Conservation (phyloP, 2,329 filamentous ascomycete species). For the Trichoderma asperellum region DNA sequence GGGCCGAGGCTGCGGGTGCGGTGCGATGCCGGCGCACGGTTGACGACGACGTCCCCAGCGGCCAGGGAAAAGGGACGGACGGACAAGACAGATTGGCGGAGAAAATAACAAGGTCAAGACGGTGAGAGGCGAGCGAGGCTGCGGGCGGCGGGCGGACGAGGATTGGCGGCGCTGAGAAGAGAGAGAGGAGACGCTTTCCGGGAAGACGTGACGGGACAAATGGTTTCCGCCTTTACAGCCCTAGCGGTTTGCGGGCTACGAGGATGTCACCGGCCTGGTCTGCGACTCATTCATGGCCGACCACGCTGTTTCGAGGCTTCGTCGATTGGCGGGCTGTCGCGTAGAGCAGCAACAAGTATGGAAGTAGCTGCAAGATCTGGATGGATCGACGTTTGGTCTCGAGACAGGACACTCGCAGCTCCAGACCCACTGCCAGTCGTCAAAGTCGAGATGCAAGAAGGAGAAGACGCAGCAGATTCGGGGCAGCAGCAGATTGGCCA, state of each 20-base stretch:
- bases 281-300: conserved; percentile 11
- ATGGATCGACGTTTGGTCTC: neutral
- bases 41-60: neutral
- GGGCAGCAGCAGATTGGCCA: neutral
- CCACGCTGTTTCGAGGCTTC: neutral
- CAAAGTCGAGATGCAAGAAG: neutral
- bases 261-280: neutral
- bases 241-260: conserved; percentile 1
- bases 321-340: neutral
- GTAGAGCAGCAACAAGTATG: neutral
- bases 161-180: neutral
- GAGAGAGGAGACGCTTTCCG: neutral
- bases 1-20: neutral
- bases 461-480: no score
- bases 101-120: neutral
- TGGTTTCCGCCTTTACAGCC: neutral
- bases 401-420: neutral
- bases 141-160: neutral
- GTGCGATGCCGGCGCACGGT: neutral
- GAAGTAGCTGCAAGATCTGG: neutral
- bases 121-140: neutral
- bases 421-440: neutral
- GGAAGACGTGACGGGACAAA: neutral
- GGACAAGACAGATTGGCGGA: neutral
- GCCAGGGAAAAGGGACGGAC: neutral